Evolutionary conservation across 1,284 basidiomycete genomes (phyloP).

Genomic region (Ustilago esculenta): DNA sequence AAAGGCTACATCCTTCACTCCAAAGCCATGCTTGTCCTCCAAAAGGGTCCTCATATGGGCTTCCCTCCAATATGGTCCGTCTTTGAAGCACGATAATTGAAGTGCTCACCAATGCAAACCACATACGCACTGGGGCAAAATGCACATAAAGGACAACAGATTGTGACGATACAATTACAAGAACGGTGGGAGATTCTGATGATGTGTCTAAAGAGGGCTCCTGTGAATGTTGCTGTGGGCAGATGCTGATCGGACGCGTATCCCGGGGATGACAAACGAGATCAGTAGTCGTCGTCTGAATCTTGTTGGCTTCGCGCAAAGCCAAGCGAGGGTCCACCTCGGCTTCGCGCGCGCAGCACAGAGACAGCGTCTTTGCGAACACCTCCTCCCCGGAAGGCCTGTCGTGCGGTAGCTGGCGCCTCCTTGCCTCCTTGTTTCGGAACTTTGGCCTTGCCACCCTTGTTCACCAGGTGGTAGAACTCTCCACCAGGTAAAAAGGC

Average conservation of each 20-base stretch:
- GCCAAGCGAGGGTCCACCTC: slow-evolving; percentile 37
- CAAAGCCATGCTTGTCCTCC: slow-evolving; percentile 66
- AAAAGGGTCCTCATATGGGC: slow-evolving; percentile 65
- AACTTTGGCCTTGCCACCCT: slow-evolving; percentile 23
- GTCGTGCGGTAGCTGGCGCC: slow-evolving; percentile 15
- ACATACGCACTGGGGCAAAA: not conserved
- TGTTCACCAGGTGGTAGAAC: slow-evolving; percentile 43
- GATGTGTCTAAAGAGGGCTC: too few relatives aligned
- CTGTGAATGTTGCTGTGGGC: too few relatives aligned
- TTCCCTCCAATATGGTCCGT: slow-evolving; percentile 63
- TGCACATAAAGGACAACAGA: not conserved
- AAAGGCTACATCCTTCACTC: slow-evolving; percentile 68
- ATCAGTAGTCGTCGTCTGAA: slow-evolving; percentile 24
- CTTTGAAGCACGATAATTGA: slow-evolving; percentile 25
- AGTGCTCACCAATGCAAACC: not conserved
- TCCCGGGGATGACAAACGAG: not conserved
- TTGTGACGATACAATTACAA: slow-evolving; percentile 27
- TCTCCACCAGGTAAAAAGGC: slow-evolving; percentile 61
- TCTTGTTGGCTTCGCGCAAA: slow-evolving; percentile 41
- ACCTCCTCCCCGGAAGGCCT: slow-evolving; percentile 39
- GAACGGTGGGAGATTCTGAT: not conserved
- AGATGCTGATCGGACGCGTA: too few relatives aligned
- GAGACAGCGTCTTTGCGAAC: slow-evolving; percentile 35
- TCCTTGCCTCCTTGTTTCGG: slow-evolving; percentile 14
- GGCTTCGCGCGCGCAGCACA: slow-evolving; percentile 31